Evolutionary conservation across 1,284 basidiomycete species (phyloP), one percentile per base, ranked within the genome.

Genomic region (Ceratobasidium sp.): DNA sequence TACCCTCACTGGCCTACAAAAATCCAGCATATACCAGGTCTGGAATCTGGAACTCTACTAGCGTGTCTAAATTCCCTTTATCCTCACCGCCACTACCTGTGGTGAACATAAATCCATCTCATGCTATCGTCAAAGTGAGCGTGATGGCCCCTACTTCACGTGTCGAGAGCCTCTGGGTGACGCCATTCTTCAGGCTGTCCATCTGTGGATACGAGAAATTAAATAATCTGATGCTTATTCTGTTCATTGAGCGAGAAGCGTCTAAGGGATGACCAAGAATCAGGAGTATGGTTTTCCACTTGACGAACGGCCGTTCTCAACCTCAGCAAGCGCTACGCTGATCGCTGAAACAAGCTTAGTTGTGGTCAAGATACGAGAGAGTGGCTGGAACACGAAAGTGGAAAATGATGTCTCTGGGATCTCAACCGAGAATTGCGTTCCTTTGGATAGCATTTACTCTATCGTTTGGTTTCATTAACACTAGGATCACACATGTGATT

Each of bases 401-500:
- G 44, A 46, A 23, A 69, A 69, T 50, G 28, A 47, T 21, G 66
- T 44, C 30, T 55, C 66, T 1, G 52, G 57, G 4, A 69, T 57
- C 35, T 35, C 57, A 30, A 23, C 28, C 38, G 66, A 57, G 41
- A 21, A 69, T 18, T 21, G 41, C 43, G 52, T 69, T 1, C 52
- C 52, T 5, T 54, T 69, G 11, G 41, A 69, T 9, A 57, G 54
- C 21, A 69, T 69, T 18, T 57, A 58, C 11, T 44, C 66, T 13
- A 30, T 69, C 3, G 57, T 69, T 7, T 69, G 66, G 66, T 69
- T 52, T n/a, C 66, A 69, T 30, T 58, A 44, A 13, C 66, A 57
- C 43, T 69, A 52, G 66, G 66, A 69, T 28, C 66, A 47, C n/a
- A 69, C 66, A 8, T 50, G 66, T 18, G 66, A 69, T 26, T 52